Percentiles rank a stretch among this genome's conserved stretches.
phyloP scores from a whole-genome alignment of 305 asterid species.

The Rubia peregrina region DNA sequence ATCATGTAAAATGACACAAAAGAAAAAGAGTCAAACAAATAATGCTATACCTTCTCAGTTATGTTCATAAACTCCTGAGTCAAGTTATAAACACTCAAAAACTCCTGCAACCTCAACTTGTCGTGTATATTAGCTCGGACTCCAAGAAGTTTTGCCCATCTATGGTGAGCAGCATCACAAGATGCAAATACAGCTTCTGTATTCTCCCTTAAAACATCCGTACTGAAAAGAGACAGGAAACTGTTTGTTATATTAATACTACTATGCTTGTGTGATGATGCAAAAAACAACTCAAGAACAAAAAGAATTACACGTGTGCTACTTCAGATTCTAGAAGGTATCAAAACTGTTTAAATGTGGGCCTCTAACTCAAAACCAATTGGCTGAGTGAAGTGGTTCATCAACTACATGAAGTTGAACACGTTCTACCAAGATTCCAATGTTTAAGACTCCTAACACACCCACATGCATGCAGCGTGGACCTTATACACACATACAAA shows the following conservation, averaged over 20 bases:
- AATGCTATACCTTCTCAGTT: constrained; percentile 64
- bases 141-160: constrained; percentile 99
- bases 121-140: constrained; percentile 93
- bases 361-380: too few species aligned
- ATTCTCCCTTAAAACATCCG: constrained; percentile 91
- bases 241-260: background rate
- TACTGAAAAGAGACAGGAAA: constrained; percentile 47
- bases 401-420: too few species aligned
- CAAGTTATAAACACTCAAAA: constrained; percentile 70
- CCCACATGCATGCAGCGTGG: too few species aligned
- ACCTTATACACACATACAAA: background rate
- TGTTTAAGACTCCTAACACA: too few species aligned
- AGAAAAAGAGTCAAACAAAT: constrained; percentile 16
- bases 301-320: background rate
- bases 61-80: constrained; percentile 86
- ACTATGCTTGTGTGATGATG: background rate
- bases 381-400: too few species aligned
- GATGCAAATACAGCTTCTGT: constrained; percentile 97
- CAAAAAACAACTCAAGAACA: background rate
- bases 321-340: background rate
- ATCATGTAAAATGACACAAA: constrained; percentile 2
- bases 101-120: constrained; percentile 78
- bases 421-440: too few species aligned
- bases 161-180: constrained; percentile 99
- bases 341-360: background rate